These are phyloP conservation scores for Lippia alba DNA, from an alignment of 305 asterid species.

Conservation along the genomic window DNA sequence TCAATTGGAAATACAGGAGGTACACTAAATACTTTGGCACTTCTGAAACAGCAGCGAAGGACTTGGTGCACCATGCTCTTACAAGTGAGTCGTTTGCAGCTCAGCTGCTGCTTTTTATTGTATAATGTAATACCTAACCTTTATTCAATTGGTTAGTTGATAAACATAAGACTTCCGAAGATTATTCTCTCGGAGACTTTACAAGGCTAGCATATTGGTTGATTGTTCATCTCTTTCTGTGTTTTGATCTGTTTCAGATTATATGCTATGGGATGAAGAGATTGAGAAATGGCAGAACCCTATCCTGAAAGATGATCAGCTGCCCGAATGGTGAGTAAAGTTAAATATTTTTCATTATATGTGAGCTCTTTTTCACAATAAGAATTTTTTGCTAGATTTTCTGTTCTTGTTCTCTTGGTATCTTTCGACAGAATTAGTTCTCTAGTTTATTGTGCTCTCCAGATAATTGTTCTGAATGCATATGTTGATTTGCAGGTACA, in stretches of 20 bases:
- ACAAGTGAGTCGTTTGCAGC: slow-evolving; percentile 68
- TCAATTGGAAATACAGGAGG: slow-evolving; percentile 70
- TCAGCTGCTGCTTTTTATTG: slow-evolving; percentile 5
- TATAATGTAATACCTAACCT: not conserved
- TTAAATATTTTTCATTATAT: slow-evolving; percentile 3
- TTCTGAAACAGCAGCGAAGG: slow-evolving; percentile 81
- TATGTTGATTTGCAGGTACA: slow-evolving; percentile 74
- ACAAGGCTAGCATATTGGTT: not conserved
- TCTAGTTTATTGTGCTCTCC: slow-evolving; percentile 3
- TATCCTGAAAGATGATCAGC: slow-evolving; percentile 74
- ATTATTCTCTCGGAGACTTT: not conserved
- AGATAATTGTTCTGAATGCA: slow-evolving; percentile 15
- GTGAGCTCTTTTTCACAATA: not conserved
- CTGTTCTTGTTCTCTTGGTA: not conserved
- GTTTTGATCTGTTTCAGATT: slow-evolving; percentile 56
- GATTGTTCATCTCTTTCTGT: not conserved
- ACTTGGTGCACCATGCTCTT: slow-evolving; percentile 91
- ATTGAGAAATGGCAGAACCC: slow-evolving; percentile 99
- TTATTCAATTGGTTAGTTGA: too few species aligned
- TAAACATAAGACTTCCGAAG: not conserved
- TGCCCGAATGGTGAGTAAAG: slow-evolving; percentile 89
- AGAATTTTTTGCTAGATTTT: slow-evolving; percentile 1
- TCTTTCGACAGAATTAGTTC: not conserved
- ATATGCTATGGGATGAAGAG: slow-evolving; percentile 97
- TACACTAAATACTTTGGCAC: slow-evolving; percentile 96